Base-by-base conservation (phyloP, 352 stramenopile species). In the Phytophthora multivora region DNA sequence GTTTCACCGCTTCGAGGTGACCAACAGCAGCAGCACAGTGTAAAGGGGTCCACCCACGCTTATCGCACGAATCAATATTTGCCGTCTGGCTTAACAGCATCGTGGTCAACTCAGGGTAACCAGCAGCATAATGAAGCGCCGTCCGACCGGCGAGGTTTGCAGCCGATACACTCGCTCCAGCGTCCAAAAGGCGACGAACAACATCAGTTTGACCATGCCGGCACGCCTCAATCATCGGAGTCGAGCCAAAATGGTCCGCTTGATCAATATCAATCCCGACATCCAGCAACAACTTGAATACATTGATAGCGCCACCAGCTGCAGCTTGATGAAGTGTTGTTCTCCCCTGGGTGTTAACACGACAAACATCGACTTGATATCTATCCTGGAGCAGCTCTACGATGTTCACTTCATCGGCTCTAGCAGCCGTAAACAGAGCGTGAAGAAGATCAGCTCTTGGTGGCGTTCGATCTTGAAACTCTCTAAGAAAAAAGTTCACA, bases 31-130 rank as follows among this genome's bases (percentile, higher is more conserved):
- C 50, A 35, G 59, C 50, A 16, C 36, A 51, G 13, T 67, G 59
- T 13, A 67, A 28, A 16, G 51, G 40, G 10, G 59, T 62, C 59
- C 50, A 62, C 0, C 51, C 59, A 10, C 38, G 26, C 4, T 39
- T 30, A 26, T 67, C 59, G 13, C 33, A 42, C 11, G 31, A 42
- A 5, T 61, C 23, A 2, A 60, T 10, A 6, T 39, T 12, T 11
- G 19, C 50, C 16, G 10, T 15, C 13, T 49, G 9, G 26, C 9
- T 31, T 8, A 31, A 31, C 12, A 49, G 15, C 21, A 49, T 12
- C 12, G 12, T 51, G 12, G 19, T 28, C 10, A 51, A 38, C 21
- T 23, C 25, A 51, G 26, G 5, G 15, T 51, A 28, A n/a, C 43
- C 43, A n/a, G 15, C 15, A n/a, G 50, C 50, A 46, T 47, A 15